Evolutionary conservation across 2,329 filamentous ascomycete genomes (phyloP).

Genomic region (Pestalotiopsis sp.): DNA sequence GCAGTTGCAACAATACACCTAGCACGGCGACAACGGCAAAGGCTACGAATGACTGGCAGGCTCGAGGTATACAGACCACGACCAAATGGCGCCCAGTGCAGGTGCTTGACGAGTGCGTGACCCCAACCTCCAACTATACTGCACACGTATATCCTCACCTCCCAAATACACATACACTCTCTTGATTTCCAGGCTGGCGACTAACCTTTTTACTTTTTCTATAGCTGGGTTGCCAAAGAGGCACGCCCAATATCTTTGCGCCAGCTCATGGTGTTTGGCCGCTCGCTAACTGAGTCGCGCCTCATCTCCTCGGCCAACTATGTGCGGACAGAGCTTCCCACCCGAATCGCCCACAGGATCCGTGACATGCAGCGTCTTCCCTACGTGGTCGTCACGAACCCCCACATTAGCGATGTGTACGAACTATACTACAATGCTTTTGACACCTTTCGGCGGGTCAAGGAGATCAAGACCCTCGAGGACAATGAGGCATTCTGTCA

Average conservation of each 20-base stretch:
- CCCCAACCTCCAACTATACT: not conserved
- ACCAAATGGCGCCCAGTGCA: constrained; percentile 65
- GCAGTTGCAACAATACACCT: constrained; percentile 15
- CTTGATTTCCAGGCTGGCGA: not conserved
- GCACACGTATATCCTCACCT: not conserved
- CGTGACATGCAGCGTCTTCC: constrained; percentile 97
- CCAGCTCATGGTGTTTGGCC: constrained; percentile 95
- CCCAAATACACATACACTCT: not conserved
- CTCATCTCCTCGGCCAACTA: constrained; percentile 96
- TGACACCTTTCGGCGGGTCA: constrained; percentile 82
- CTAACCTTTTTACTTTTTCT: not conserved
- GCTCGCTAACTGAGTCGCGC: constrained; percentile 86
- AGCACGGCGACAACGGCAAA: constrained; percentile 1
- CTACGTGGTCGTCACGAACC: constrained; percentile 95
- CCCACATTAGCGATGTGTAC: constrained; percentile 92
- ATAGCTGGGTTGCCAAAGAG: constrained; percentile 89
- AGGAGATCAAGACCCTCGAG: constrained; percentile 81
- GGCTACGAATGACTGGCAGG: not conserved
- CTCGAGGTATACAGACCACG: constrained; percentile 29
- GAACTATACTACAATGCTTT: constrained; percentile 98
- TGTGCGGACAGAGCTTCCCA: constrained; percentile 91
- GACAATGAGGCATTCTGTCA: constrained; percentile 90
- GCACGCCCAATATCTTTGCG: constrained; percentile 94
- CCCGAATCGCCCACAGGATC: constrained; percentile 86
- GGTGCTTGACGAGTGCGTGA: constrained; percentile 64